Evolutionary conservation across 768 basidiomycete species (phyloP), one percentile per base, ranked within the genome.

Genomic region (Lactarius deliciosus): DNA sequence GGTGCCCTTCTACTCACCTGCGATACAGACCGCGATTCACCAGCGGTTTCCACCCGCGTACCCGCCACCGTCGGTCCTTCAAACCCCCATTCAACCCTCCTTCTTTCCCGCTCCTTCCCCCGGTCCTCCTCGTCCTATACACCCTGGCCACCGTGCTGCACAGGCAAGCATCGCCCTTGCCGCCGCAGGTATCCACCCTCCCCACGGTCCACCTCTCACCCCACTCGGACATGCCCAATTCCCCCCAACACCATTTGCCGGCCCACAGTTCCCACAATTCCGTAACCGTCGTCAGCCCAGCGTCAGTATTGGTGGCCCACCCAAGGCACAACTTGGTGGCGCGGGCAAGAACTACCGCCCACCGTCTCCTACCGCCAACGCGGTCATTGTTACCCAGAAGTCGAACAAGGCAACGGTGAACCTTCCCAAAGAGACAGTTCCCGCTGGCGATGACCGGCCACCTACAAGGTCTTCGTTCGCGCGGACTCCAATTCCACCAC

Each of bases 311-410:
- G 92, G 92, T 15, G 92, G 92, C 8, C 92, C 92, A n/a, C 92
- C 92, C 10, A 94, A 94, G 75, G 92, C 92, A 0, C 83, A 86
- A 0, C 78, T 94, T 2, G 92, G 92, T 20, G 92, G 92, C 0
- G 91, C 89, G 15, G 84, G 86, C 55, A 84, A 89, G 55, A 94
- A 90, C 77, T 81, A 86, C 60, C 90, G 87, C 75, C 90, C 91
- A 13, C 77, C 89, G 65, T 82, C 85, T 7, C 81, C 85, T 6
- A 70, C 74, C 4, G 64, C 62, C 11, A 57, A 54, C 28, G 56
- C 50, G n/a, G 47, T 66, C 40, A 3, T 61, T 16, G 58, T 54
- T 40, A 32, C 0, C n/a, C 57, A 56, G 47, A 91, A 90, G 76
- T 73, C 75, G 32, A 92, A 90, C 81, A 92, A 89, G 74, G 72